phyloP scores from a whole-genome alignment of 1,284 basidiomycete genomes.

The Tetrapyrgos nigripes region DNA sequence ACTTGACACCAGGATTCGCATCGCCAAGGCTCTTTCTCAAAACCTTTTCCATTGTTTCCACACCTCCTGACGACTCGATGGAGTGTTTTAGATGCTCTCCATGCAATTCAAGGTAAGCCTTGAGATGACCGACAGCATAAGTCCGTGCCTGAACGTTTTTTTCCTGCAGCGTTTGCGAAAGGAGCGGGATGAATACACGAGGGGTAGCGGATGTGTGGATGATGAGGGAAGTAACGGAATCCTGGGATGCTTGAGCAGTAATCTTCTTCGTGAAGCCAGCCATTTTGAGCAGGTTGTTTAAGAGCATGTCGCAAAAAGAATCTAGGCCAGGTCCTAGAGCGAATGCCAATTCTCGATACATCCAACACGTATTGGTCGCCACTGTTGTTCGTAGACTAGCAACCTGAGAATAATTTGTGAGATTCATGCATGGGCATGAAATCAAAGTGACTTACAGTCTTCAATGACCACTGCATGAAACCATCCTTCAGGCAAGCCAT shows the following conservation, averaged over 20 bases:
- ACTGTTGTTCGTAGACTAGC: slow-evolving; percentile 93
- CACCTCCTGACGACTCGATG: slow-evolving; percentile 71
- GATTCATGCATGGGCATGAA: slow-evolving; percentile 9
- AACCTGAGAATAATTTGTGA: slow-evolving; percentile 55
- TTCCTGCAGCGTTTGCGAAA: slow-evolving; percentile 82
- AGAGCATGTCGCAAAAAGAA: slow-evolving; percentile 77
- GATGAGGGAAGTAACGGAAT: slow-evolving; percentile 73
- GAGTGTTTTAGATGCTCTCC: slow-evolving; percentile 63
- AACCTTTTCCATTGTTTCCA: slow-evolving; percentile 75
- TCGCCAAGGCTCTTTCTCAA: slow-evolving; percentile 81
- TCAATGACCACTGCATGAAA: slow-evolving; percentile 84
- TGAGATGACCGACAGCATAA: slow-evolving; percentile 72
- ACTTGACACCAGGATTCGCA: slow-evolving; percentile 81
- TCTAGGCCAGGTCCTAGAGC: slow-evolving; percentile 78
- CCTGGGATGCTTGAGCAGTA: slow-evolving; percentile 87
- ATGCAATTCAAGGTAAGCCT: slow-evolving; percentile 76
- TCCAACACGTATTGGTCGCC: slow-evolving; percentile 77
- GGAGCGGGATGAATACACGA: slow-evolving; percentile 72
- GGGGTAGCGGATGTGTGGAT: slow-evolving; percentile 75
- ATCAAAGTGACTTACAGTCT: slow-evolving; percentile 68
- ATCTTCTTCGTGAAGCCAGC: slow-evolving; percentile 96
- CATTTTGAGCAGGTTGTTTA: slow-evolving; percentile 85
- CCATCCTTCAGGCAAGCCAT: slow-evolving; percentile 75
- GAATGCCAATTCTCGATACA: slow-evolving; percentile 81
- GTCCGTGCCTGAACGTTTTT: slow-evolving; percentile 86